Base-by-base conservation (phyloP, 1,284 basidiomycete species). In the Cryptococcus maquisensis region DNA sequence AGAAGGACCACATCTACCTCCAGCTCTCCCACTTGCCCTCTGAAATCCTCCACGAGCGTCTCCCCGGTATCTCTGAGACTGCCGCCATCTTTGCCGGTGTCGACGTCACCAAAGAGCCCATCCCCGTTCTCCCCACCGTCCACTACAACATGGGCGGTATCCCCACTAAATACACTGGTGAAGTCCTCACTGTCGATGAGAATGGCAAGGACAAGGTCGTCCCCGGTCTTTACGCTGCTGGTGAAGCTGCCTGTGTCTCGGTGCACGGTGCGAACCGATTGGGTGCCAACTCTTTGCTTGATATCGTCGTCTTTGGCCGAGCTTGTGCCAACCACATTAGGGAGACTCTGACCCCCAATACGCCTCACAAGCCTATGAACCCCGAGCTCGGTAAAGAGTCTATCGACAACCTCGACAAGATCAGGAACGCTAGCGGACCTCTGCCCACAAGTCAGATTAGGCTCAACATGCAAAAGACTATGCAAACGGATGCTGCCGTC, bases 61-160 rank as follows among this genome's bases (percentile, higher is more conserved):
- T 99, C 46, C 96, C 96, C 61, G 96, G 96, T 84, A 98, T 99
- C 75, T 98, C 96, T 51, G 96, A 99, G 82, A 99, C 96, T 12
- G 96, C 96, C 37, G 89, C 95, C 61, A 98, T 99, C 73, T 99
- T 99, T 80, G 85, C 92, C 71, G 96, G 96, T 78, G 96, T 98
- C 63, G 96, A 99, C 77, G 96, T 99, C 61, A 98, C 96, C 64
- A 98, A 98, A 82, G 95, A 98, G 77, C 96, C 96, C 49, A 97
- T 97, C 69, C 93, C 93, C 52, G 96, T 99, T 38, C 77, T 97
- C 62, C 94, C 93, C 43, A 97, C 93, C 44, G 93, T 95, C 46
- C 91, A 96, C 78, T 95, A 95, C 79, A 95, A 88, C 76, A 83
- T 98, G 96, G 96, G 96, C 79, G 96, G 96, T 82, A 98, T 99